Conservation (phyloP, 768 basidiomycete species). For the Clitopilus hobsonii region DNA sequence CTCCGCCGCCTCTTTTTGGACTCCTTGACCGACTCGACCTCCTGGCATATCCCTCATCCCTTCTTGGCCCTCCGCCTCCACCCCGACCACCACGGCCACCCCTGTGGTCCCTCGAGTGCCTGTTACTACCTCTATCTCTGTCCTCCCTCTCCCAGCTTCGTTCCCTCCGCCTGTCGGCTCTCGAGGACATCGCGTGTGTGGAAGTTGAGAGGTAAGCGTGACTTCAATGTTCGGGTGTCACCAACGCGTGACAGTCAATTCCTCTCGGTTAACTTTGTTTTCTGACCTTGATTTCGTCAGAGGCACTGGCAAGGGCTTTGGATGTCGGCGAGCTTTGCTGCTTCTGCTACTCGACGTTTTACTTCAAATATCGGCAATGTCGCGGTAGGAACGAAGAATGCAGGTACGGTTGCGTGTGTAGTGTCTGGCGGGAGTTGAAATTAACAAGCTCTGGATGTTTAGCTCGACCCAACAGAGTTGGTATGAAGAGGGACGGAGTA, state of each 20-base stretch:
- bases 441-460: too few relatives aligned
- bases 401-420: too few relatives aligned
- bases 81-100: conserved; percentile 27
- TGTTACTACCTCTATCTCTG: conserved; percentile 37
- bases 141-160: conserved; percentile 63
- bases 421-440: too few relatives aligned
- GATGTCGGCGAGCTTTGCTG: background rate
- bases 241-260: background rate
- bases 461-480: too few relatives aligned
- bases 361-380: too few relatives aligned
- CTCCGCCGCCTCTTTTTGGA: conserved; percentile 34
- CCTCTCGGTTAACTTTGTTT: background rate
- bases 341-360: background rate
- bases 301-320: too few relatives aligned
- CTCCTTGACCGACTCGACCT: conserved; percentile 48
- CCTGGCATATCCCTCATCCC: conserved; percentile 24
- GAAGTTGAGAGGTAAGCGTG: conserved; percentile 14
- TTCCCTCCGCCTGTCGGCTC: conserved; percentile 52
- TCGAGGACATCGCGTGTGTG: conserved; percentile 51
- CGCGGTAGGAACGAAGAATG: too few relatives aligned
- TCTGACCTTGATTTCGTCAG: background rate
- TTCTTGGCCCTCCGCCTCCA: conserved; percentile 33
- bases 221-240: conserved; percentile 4
- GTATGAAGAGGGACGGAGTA: too few relatives aligned
- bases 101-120: conserved; percentile 33